Percentiles rank a stretch among this genome's conserved stretches.
phyloP scores from a whole-genome alignment of 2,329 filamentous ascomycete species.

The Epichloe uncinata region DNA sequence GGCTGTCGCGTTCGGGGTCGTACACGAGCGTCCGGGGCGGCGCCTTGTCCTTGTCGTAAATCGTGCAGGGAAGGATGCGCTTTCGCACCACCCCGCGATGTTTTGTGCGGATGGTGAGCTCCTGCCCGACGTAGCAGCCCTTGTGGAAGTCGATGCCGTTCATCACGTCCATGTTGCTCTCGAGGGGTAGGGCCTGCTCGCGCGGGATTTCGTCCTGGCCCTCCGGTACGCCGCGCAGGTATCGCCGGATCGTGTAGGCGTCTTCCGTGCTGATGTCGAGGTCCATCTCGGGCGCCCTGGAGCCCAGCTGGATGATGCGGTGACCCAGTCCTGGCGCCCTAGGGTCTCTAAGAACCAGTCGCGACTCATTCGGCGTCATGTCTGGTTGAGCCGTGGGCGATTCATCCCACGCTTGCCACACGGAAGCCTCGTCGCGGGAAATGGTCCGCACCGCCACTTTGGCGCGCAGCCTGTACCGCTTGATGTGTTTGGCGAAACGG shows the following conservation, averaged over 20 bases:
- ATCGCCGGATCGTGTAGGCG: constrained; percentile 63
- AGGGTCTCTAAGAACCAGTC: constrained; percentile 33
- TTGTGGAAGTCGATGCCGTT: constrained; percentile 84
- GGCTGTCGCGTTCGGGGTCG: constrained; percentile 18
- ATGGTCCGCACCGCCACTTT: constrained; percentile 60
- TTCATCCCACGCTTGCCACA: constrained; percentile 67
- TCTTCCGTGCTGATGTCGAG: constrained; percentile 35
- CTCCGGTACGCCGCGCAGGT: constrained; percentile 71
- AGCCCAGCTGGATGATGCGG: constrained; percentile 27
- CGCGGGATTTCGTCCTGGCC: constrained; percentile 65
- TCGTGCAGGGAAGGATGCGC: constrained; percentile 65
- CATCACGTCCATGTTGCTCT: constrained; percentile 80
- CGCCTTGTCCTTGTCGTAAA: constrained; percentile 43
- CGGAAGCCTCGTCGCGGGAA: constrained; percentile 46
- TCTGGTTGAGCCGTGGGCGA: constrained; percentile 9
- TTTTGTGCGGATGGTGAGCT: constrained; percentile 88
- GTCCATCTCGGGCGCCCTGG: constrained; percentile 23
- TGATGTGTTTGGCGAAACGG: constrained; percentile 56
- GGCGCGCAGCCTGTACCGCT: constrained; percentile 72
- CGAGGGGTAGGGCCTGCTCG: constrained; percentile 66
- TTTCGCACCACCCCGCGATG: constrained; percentile 91
- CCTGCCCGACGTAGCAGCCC: constrained; percentile 94
- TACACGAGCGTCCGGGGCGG: constrained; percentile 33
- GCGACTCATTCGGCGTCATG: constrained; percentile 1
- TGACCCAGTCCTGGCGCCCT: constrained; percentile 43